These are phyloP conservation scores for Lipomyces mesembrius DNA, from an alignment of 805 yeast genomes.

Conservation along the genomic window DNA sequence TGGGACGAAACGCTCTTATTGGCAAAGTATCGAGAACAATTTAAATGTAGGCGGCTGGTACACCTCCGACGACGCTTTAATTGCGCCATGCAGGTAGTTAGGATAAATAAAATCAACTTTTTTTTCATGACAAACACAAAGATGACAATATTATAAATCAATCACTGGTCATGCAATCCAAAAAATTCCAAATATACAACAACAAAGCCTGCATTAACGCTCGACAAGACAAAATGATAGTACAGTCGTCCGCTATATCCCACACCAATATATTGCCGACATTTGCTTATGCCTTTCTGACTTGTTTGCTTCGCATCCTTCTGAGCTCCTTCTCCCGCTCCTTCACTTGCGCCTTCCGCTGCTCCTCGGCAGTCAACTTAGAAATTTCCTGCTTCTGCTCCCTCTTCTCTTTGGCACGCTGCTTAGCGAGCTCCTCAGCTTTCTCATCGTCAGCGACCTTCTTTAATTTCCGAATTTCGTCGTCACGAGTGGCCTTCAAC, in stretches of 20 bases:
- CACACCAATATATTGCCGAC: background rate
- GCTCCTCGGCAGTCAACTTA: constrained; percentile 73
- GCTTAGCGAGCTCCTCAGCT: constrained; percentile 67
- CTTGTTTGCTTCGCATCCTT: constrained; percentile 66
- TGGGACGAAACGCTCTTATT: constrained; percentile 50
- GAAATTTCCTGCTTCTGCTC: constrained; percentile 46
- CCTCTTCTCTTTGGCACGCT: constrained; percentile 67
- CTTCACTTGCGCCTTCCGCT: constrained; percentile 75
- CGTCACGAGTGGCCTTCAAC: constrained; percentile 75
- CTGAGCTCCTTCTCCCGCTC: constrained; percentile 81
- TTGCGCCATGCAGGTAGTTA: background rate
- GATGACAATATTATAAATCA: background rate
- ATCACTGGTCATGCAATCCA: background rate
- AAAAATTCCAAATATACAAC: background rate
- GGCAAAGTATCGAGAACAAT: constrained; percentile 53
- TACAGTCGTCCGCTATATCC: background rate
- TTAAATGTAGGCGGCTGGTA: constrained; percentile 36
- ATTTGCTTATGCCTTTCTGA: constrained; percentile 38
- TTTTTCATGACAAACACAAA: background rate
- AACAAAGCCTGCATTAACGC: background rate
- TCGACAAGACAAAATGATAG: background rate
- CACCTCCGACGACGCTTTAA: constrained; percentile 7
- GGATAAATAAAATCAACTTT: background rate
- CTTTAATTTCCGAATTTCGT: constrained; percentile 69
- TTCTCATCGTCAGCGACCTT: constrained; percentile 68